Evolutionary conservation across 192 early-diverging fungal genomes (phyloP).

Genomic region (Backusella tuberculispora): DNA sequence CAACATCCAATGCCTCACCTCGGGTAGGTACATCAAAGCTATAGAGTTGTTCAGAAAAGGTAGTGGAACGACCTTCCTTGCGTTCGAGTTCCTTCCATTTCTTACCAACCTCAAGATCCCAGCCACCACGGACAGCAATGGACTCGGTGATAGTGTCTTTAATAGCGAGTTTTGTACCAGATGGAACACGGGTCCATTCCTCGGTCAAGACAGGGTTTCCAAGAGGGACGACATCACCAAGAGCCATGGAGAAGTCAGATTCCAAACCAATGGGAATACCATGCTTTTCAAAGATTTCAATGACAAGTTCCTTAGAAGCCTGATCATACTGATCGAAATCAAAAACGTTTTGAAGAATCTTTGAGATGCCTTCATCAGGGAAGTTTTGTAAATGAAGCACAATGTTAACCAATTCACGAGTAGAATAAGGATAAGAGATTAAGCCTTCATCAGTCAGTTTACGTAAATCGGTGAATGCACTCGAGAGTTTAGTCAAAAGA

Average conservation of each 20-base stretch:
- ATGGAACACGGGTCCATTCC: conserved; percentile 50
- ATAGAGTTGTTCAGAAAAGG: conserved; percentile 73
- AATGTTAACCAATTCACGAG: conserved; percentile 79
- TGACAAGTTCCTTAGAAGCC: conserved; percentile 68
- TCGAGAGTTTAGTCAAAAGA: conserved; percentile 63
- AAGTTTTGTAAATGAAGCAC: conserved; percentile 76
- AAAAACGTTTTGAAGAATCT: conserved; percentile 78
- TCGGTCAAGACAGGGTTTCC: conserved; percentile 57
- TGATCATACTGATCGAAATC: conserved; percentile 81
- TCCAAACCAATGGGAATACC: conserved; percentile 73
- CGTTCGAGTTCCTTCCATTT: conserved; percentile 58
- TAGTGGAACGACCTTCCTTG: conserved; percentile 57
- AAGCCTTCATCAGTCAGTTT: conserved; percentile 73
- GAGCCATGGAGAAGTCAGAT: conserved; percentile 65
- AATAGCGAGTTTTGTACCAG: conserved; percentile 13
- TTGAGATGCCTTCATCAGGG: conserved; percentile 69
- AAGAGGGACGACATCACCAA: conserved; percentile 55
- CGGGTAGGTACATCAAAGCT: conserved; percentile 66
- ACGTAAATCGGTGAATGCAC: conserved; percentile 74
- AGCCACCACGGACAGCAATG: conserved; percentile 50
- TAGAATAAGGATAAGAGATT: conserved; percentile 82
- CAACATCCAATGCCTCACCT: conserved; percentile 68
- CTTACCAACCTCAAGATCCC: conserved; percentile 54
- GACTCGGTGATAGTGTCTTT: conserved; percentile 23
- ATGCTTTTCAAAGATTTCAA: conserved; percentile 73